Evolutionary conservation across 768 basidiomycete genomes (phyloP).

Genomic region (Suillus subluteus): DNA sequence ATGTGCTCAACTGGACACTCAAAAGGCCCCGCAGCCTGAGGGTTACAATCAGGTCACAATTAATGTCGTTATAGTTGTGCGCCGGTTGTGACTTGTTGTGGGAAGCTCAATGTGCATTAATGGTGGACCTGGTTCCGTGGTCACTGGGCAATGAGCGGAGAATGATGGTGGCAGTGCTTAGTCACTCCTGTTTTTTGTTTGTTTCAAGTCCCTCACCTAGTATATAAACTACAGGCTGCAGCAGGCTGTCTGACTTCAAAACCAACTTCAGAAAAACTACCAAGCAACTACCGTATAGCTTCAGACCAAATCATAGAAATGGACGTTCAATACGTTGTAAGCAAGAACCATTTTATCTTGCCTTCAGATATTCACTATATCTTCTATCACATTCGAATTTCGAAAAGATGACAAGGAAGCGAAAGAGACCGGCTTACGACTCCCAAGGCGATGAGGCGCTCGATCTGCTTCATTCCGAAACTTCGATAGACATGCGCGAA

Average conservation of each 20-base stretch:
- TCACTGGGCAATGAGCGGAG: not conserved
- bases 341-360: not conserved
- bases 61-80: not conserved
- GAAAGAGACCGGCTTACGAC: slow-evolving; percentile 2
- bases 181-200: not conserved
- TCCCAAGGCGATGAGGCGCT: not conserved
- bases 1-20: not conserved
- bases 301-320: not conserved
- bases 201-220: not conserved
- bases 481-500: not conserved
- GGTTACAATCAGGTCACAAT: too few relatives aligned
- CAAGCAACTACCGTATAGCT: not conserved
- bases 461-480: not conserved
- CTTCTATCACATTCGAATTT: not conserved
- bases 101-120: not conserved
- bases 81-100: not conserved
- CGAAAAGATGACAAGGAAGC: slow-evolving; percentile 4
- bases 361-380: not conserved
- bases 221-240: not conserved
- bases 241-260: not conserved
- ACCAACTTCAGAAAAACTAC: not conserved
- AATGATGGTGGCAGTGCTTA: not conserved
- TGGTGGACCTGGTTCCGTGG: not conserved
- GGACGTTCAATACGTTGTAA: slow-evolving; percentile 2
- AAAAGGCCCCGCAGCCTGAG: not conserved